Percentiles rank a stretch among this genome's conserved stretches.
Conservation (phyloP, 306 rosid genomes). For the Inga laurina region DNA sequence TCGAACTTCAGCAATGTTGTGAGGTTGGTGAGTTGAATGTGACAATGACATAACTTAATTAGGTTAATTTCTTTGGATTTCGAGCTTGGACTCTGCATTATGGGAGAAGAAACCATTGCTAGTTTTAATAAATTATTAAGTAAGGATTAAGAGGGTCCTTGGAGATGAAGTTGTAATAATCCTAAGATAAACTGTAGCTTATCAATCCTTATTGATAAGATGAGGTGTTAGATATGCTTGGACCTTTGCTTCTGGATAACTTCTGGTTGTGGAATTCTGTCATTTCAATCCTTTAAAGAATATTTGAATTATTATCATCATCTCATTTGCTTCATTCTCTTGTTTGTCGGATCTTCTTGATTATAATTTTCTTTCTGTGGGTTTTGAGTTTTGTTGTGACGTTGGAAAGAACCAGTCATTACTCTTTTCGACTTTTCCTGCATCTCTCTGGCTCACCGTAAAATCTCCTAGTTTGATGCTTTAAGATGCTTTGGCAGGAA, state of each 20-base stretch:
- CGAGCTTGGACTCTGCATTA: background rate
- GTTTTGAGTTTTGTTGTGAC: conserved; percentile 17
- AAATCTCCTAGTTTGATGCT: conserved; percentile 5
- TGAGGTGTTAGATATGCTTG: conserved; percentile 33
- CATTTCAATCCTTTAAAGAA: background rate
- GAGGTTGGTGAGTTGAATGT: conserved; percentile 8
- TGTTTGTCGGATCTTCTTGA: conserved; percentile 15
- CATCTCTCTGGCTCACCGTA: conserved; percentile 8
- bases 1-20: conserved; percentile 21
- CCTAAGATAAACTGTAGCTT: background rate
- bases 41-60: conserved; percentile 10
- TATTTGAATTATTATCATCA: conserved; percentile 10
- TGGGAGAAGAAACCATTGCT: background rate
- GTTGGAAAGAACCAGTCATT: background rate
- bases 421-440: background rate
- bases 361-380: background rate
- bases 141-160: background rate
- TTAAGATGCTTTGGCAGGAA: conserved; percentile 17
- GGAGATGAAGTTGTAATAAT: background rate
- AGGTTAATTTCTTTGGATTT: background rate
- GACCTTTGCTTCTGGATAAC: conserved; percentile 31
- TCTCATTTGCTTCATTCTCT: conserved; percentile 27
- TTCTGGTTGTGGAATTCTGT: conserved; percentile 22
- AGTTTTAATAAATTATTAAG: background rate
- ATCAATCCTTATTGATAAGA: conserved; percentile 5